These are phyloP conservation scores for Dendrothele bispora DNA, from an alignment of 768 basidiomycete species.

Conservation along the genomic window DNA sequence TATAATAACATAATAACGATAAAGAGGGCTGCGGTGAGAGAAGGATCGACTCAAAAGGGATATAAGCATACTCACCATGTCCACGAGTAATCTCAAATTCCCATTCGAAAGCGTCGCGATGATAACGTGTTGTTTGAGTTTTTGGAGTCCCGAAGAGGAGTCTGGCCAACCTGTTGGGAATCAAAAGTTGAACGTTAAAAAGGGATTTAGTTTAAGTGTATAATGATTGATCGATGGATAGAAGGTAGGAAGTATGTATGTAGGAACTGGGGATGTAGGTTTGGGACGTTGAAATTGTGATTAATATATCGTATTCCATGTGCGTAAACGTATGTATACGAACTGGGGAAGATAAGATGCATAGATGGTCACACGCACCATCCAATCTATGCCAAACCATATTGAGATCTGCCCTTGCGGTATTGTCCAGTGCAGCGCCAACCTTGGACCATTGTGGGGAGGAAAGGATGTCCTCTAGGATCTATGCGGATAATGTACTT, in stretches of 20 bases:
- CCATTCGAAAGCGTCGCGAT: slow-evolving; percentile 64
- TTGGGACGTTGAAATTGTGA: not conserved
- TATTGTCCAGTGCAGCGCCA: slow-evolving; percentile 42
- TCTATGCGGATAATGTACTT: slow-evolving; percentile 32
- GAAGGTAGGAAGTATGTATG: not conserved
- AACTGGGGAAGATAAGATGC: slow-evolving; percentile 15
- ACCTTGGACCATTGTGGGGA: slow-evolving; percentile 51
- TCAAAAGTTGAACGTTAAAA: not conserved
- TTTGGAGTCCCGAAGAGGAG: slow-evolving; percentile 43
- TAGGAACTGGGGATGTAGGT: not conserved
- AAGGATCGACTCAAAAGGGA: not conserved
- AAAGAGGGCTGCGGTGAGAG: not conserved
- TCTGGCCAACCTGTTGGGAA: slow-evolving; percentile 61
- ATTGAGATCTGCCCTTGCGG: slow-evolving; percentile 43
- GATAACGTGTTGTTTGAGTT: slow-evolving; percentile 49
- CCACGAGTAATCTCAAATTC: slow-evolving; percentile 57
- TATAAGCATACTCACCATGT: slow-evolving; percentile 47
- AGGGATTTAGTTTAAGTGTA: no score
- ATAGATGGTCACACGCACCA: slow-evolving; percentile 34
- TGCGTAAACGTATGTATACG: not conserved
- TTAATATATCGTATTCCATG: not conserved
- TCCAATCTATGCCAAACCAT: slow-evolving; percentile 61
- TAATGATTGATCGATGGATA: not conserved
- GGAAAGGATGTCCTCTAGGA: slow-evolving; percentile 55
- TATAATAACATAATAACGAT: no score